These are phyloP conservation scores for Candida sp. DNA, from an alignment of 1,139 yeast genomes.

Conservation along the genomic window DNA sequence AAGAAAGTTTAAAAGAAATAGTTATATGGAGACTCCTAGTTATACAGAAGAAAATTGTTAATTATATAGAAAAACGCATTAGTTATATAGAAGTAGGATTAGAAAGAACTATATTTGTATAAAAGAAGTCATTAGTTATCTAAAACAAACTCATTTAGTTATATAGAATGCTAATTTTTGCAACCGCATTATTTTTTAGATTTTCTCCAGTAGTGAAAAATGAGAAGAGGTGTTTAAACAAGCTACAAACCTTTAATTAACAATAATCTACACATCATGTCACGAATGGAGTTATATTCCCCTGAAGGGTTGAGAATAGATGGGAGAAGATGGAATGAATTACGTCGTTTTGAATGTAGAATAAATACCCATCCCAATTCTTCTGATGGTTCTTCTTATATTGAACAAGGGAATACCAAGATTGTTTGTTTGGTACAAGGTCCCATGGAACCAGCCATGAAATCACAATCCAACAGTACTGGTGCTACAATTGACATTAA, in stretches of 20 bases:
- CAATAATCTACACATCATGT: no score
- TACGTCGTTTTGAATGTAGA: constrained; percentile 75
- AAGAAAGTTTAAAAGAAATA: no score
- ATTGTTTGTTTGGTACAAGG: constrained; percentile 85
- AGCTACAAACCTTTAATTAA: no score
- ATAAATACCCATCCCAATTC: constrained; percentile 87
- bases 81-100: no score
- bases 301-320: constrained; percentile 93
- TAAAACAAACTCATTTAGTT: no score
- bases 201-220: background rate
- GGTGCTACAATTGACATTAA: constrained; percentile 62
- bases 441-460: constrained; percentile 74
- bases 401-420: constrained; percentile 92
- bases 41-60: no score
- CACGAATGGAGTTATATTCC: constrained; percentile 77
- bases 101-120: no score
- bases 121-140: background rate
- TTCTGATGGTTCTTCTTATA: constrained; percentile 88
- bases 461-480: constrained; percentile 43
- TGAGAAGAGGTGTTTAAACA: constrained; percentile 1
- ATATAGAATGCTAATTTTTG: no score
- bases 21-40: no score
- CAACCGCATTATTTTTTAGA: background rate
- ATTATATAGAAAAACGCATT: no score
- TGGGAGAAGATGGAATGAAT: constrained; percentile 94